phyloP scores from a whole-genome alignment of 1,284 basidiomycete genomes.

The Ceratobasidium sp. region DNA sequence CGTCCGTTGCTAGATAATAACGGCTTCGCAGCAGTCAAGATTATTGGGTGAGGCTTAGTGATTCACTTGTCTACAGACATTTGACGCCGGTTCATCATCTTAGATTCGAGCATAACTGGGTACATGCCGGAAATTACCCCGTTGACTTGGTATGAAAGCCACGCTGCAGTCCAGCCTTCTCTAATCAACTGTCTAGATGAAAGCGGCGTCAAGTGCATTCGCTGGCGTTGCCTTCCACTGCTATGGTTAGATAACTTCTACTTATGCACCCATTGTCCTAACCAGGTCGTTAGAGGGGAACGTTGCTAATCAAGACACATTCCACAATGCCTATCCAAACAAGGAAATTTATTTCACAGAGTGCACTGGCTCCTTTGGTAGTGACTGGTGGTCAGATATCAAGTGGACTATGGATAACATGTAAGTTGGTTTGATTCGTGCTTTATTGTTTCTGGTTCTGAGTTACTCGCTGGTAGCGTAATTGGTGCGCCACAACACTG shows the following conservation, averaged over 20 bases:
- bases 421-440: constrained; percentile 50
- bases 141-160: constrained; percentile 53
- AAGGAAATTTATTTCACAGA: constrained; percentile 63
- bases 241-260: constrained; percentile 48
- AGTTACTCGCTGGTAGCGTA: background rate
- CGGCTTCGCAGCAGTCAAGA: constrained; percentile 55
- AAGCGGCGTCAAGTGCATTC: constrained; percentile 56
- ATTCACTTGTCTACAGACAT: background rate
- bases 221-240: constrained; percentile 61
- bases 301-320: constrained; percentile 51
- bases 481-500: constrained; percentile 47
- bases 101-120: constrained; percentile 60
- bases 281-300: background rate
- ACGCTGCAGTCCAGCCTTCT: background rate
- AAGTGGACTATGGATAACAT: constrained; percentile 67
- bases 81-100: background rate
- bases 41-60: constrained; percentile 51
- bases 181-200: constrained; percentile 50
- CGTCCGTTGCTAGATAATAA: constrained; percentile 58
- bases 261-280: background rate
- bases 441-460: background rate
- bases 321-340: constrained; percentile 55
- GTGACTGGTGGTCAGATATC: constrained; percentile 60
- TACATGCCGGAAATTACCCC: constrained; percentile 57
- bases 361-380: constrained; percentile 56